Evolutionary conservation across 352 stramenopile genomes (phyloP).

Genomic region (Pythium sukuiense): DNA sequence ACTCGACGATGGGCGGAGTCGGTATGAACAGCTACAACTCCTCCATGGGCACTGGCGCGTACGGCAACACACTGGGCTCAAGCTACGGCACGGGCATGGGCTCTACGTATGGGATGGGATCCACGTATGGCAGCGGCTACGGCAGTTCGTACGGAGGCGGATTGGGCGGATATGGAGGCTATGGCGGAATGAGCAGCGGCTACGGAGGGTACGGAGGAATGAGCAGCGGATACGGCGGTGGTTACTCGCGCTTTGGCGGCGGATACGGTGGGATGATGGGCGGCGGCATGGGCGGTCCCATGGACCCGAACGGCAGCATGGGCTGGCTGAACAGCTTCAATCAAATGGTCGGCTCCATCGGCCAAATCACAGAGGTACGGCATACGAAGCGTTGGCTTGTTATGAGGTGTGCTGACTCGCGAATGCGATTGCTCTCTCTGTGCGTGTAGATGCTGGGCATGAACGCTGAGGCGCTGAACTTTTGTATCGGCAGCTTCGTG

Average conservation of each 20-base stretch:
- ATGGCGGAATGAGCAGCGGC: slow-evolving; percentile 21
- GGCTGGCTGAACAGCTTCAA: slow-evolving; percentile 41
- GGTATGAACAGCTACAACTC: slow-evolving; percentile 14
- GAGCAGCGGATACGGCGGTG: slow-evolving; percentile 23
- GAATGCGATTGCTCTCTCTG: not conserved
- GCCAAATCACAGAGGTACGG: slow-evolving; percentile 40
- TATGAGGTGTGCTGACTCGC: not conserved
- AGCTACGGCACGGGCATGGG: slow-evolving; percentile 7
- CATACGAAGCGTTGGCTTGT: not conserved
- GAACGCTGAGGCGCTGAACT: slow-evolving; percentile 44
- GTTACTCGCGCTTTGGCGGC: slow-evolving; percentile 25
- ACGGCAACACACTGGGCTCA: slow-evolving; percentile 9
- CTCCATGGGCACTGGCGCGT: slow-evolving; percentile 12
- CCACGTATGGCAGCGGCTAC: slow-evolving; percentile 20
- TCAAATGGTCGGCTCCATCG: slow-evolving; percentile 37
- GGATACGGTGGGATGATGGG: slow-evolving; percentile 23
- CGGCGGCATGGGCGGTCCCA: slow-evolving; percentile 30
- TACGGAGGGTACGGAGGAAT: slow-evolving; percentile 26
- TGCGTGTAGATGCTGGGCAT: slow-evolving; percentile 35
- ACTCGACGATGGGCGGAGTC: not conserved
- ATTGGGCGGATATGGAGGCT: slow-evolving; percentile 19
- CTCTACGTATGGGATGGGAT: slow-evolving; percentile 14
- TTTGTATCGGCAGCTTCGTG: slow-evolving; percentile 65
- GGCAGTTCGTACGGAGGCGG: slow-evolving; percentile 18
- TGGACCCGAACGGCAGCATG: slow-evolving; percentile 36